phyloP scores from a whole-genome alignment of 495 filamentous ascomycete species.

The Ramalina intermedia region DNA sequence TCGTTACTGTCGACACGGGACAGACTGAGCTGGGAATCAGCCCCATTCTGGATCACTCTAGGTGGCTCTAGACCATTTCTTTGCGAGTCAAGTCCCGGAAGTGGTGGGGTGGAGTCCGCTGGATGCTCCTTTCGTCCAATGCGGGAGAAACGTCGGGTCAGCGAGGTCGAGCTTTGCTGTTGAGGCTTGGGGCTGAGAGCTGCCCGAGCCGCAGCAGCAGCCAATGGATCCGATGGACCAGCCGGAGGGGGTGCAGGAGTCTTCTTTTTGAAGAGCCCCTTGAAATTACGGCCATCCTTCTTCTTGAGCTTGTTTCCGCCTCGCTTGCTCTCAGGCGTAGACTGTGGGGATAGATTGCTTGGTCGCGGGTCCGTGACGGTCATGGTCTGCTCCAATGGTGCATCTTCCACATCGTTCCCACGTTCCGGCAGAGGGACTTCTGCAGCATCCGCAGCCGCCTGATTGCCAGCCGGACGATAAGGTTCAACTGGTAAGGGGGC shows the following conservation, averaged over 20 bases:
- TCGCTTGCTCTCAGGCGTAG: conserved; percentile 13
- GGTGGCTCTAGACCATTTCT: conserved; percentile 5
- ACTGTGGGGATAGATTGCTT: background rate
- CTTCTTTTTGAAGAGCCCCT: conserved; percentile 36
- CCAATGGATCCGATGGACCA: background rate
- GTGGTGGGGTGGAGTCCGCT: background rate
- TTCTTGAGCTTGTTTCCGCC: conserved; percentile 30
- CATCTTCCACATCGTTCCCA: conserved; percentile 11
- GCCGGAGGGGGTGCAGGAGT: conserved; percentile 15
- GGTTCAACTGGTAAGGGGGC: conserved; percentile 24
- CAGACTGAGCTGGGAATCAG: conserved; percentile 12
- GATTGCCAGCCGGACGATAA: conserved; percentile 13
- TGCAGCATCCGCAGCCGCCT: conserved; percentile 19
- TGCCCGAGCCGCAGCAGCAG: conserved; percentile 27
- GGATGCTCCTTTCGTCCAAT: conserved; percentile 13
- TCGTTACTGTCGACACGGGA: conserved; percentile 48
- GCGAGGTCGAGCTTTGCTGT: conserved; percentile 5
- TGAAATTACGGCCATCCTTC: conserved; percentile 31
- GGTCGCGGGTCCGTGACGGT: conserved; percentile 1
- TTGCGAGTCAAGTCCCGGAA: conserved; percentile 13
- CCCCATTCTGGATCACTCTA: conserved; percentile 1
- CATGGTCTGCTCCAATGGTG: conserved; percentile 17
- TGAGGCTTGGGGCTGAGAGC: conserved; percentile 24
- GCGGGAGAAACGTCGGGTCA: conserved; percentile 13
- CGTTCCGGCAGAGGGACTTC: conserved; percentile 12